These are phyloP conservation scores for Phytophthora sojae DNA, from an alignment of 352 stramenopile species.

Conservation along the genomic window DNA sequence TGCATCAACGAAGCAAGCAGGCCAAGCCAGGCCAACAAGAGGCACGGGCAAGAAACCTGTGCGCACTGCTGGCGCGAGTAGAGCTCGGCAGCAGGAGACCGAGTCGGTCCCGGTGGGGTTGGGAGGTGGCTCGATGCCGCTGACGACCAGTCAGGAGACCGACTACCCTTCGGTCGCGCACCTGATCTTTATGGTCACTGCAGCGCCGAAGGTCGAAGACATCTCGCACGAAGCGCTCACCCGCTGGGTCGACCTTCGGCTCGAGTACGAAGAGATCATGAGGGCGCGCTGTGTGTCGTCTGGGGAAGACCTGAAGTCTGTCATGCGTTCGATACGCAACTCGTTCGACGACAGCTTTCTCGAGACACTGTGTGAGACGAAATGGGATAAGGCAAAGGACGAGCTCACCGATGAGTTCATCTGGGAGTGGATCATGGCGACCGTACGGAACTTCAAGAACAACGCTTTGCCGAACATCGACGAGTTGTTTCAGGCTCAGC, in stretches of 20 bases:
- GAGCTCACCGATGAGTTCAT: slow-evolving; percentile 18
- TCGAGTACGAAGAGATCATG: slow-evolving; percentile 30
- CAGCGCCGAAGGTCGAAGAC: no score
- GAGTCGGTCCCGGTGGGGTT: no score
- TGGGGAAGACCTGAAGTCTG: slow-evolving; percentile 11
- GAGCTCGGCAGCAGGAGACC: no score
- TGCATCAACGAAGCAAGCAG: no score
- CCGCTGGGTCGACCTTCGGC: slow-evolving; percentile 20
- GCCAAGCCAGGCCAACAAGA: no score
- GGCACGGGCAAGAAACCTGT: no score
- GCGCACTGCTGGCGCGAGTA: no score
- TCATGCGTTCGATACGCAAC: slow-evolving; percentile 19
- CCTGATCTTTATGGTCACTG: no score
- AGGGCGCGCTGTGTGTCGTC: slow-evolving; percentile 18
- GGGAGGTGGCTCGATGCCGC: no score
- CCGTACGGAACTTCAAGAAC: slow-evolving; percentile 13
- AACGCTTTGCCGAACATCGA: slow-evolving; percentile 13
- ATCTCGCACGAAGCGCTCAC: slow-evolving; percentile 38
- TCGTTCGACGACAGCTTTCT: slow-evolving; percentile 10
- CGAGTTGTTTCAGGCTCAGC: slow-evolving; percentile 12
- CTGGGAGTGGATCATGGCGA: slow-evolving; percentile 15
- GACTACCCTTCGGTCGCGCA: no score
- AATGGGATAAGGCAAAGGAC: slow-evolving; percentile 20
- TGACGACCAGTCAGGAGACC: no score
- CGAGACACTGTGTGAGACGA: slow-evolving; percentile 16